Evolutionary conservation across 1,284 basidiomycete species (phyloP), one percentile per base, ranked within the genome.

Genomic region (Mycena sp.): DNA sequence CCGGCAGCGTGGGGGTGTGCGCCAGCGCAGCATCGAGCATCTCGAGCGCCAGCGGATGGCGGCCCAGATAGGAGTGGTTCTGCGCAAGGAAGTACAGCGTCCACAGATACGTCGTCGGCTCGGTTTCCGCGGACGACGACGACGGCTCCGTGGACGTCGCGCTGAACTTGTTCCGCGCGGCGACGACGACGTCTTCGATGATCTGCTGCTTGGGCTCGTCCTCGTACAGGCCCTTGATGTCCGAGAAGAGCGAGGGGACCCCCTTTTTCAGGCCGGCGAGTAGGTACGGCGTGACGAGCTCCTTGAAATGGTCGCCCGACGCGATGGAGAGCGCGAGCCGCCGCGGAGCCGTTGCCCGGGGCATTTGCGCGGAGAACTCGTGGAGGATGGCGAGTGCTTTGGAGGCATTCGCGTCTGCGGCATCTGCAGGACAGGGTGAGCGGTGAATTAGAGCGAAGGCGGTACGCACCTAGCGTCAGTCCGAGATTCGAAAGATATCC

Each of bases 1-100:
- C 98, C 0, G 98, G 97, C 1, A 99, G 80, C 0, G 96, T 97
- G 0, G 98, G 96, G 0, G 98, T 98, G 74, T 99, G 97, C 19
- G 80, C 72, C 17, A 96, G 79, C 2, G 95, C 89, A 6, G 77
- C 69, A 29, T 90, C 83, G 28, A 99, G 81, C 19, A 93, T 80
- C 19, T 83, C 77, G 14, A 99, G 79, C 0, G 97, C 89, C 49
- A 83, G 82, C 4, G 76, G 68, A 50, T 88, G 80, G 69, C 83
- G 78, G 25, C 81, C 75, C 38, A 90, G 80, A 72, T 86, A 86
- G 1, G 95, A 92, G 72, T 97, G 86, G 76, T 98, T 96, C 68
- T 98, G 94, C 0, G 95, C 91, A 48, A 98, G 89, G 83, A 92
- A 98, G 81, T 98, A 99, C 57, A 99, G 87, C 5, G 92, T 89